Evolutionary conservation across 768 basidiomycete species (phyloP).

Genomic region (Lactarius pseudohatsudake): DNA sequence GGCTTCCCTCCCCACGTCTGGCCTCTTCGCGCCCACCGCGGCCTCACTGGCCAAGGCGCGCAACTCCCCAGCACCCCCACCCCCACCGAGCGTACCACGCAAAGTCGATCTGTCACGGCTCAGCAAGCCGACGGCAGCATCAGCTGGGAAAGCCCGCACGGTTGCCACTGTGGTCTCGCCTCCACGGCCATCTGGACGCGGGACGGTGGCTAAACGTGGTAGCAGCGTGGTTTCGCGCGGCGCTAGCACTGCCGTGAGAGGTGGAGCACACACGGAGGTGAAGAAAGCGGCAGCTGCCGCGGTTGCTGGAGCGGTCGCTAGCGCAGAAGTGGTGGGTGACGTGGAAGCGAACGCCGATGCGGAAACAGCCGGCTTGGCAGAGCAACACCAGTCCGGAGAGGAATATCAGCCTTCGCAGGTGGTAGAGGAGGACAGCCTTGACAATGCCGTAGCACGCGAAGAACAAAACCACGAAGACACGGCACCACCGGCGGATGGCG

Average conservation of each 20-base stretch:
- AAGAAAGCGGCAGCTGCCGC: slow-evolving; percentile 29
- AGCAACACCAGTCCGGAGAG: slow-evolving; percentile 25
- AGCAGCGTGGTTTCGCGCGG: slow-evolving; percentile 23
- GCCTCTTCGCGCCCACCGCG: slow-evolving; percentile 79
- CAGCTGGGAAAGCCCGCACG: slow-evolving; percentile 57
- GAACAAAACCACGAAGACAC: slow-evolving; percentile 27
- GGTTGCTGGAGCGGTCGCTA: slow-evolving; percentile 17
- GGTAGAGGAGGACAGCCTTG: slow-evolving; percentile 24
- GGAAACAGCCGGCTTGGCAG: background rate
- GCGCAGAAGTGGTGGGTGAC: slow-evolving; percentile 13
- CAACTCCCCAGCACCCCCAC: slow-evolving; percentile 49
- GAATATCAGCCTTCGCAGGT: slow-evolving; percentile 29
- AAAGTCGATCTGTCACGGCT: slow-evolving; percentile 58
- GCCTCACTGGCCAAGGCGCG: slow-evolving; percentile 75
- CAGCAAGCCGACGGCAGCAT: slow-evolving; percentile 82
- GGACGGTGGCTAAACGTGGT: slow-evolving; percentile 31
- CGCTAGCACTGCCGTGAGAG: slow-evolving; percentile 31
- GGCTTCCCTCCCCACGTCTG: slow-evolving; percentile 45
- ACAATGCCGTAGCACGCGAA: slow-evolving; percentile 14
- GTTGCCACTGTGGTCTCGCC: slow-evolving; percentile 30
- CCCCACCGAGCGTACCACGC: slow-evolving; percentile 53
- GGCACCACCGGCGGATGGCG: slow-evolving; percentile 12
- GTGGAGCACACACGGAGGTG: slow-evolving; percentile 31
- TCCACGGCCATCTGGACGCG: slow-evolving; percentile 34
- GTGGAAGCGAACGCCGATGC: background rate